Base-by-base conservation (phyloP, 768 basidiomycete species). In the Lentinula guzmanii region DNA sequence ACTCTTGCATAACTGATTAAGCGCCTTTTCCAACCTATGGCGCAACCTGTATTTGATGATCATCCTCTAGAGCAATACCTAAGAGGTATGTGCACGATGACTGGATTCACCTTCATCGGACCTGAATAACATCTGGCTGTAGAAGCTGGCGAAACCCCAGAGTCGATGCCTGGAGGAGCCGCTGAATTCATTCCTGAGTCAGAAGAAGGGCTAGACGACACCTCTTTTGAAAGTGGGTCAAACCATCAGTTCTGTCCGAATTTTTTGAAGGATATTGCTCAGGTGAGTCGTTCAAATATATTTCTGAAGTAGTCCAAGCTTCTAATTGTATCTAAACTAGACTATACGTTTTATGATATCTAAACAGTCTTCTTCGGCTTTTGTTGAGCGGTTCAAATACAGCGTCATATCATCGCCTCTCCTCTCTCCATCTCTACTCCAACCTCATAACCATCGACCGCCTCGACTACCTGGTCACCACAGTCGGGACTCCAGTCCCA, bases 381-480 rank as follows among this genome's bases (percentile, higher is more conserved):
- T 91, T 66, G 82, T 84, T 8, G 90, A 93, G 72, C 86, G 82
- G 45, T 91, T 93, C 82, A 91, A 91, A 70, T 92, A 91, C 79
- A 84, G 83, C 62, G 82, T 92, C 3, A 91, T 92, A 62, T 90
- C 90, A 3, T 91, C 90, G 2, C 85, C 89, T 7, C 76, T 92
- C 8, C 79, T 92, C n/a, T 83, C 88, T 3, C 71, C 83, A 2
- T 75, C 83, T 57, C 76, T 86, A 60, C 67, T 85, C 43, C 65
- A 81, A 34, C 72, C 81, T 64, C 65, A 70, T 65, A 52, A 48
- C 57, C 50, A 72, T 65, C 61, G 67, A 61, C 13, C 71, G 57
- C 71, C 73, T n/a, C 68, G 74, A 5, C 67, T 84, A 61, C 83
- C 84, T 16, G 83, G 84, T 1, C 77, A 77, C 43, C 74, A 81